A percentile compares a stretch with the other conserved stretches of the same genome.
These are phyloP conservation scores for Aspergillus sparsus DNA, from an alignment of 495 filamentous ascomycete genomes.

Conservation along the genomic window DNA sequence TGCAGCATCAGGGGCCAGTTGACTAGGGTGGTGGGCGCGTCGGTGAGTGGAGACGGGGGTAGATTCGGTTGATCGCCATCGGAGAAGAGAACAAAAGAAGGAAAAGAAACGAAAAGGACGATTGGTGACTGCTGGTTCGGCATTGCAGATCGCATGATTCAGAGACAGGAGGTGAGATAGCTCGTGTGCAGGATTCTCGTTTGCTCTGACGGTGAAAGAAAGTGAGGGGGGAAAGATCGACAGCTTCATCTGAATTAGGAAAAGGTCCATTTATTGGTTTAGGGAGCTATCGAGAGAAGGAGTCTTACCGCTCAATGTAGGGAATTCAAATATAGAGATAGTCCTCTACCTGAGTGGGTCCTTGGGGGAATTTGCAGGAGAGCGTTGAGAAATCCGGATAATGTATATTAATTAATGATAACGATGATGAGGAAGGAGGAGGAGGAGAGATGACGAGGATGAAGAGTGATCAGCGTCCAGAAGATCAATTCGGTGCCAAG, in stretches of 20 bases:
- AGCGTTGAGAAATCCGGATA: not conserved
- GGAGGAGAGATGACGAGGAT: not conserved
- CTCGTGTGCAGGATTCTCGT: not conserved
- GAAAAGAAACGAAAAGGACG: too few relatives aligned
- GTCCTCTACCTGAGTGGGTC: not conserved
- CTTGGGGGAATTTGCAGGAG: too few relatives aligned
- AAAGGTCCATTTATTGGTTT: not conserved
- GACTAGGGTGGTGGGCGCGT: too few relatives aligned
- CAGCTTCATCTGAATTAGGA: not conserved
- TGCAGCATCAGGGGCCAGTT: not conserved
- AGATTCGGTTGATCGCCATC: too few relatives aligned
- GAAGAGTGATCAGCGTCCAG: not conserved
- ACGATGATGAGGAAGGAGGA: not conserved
- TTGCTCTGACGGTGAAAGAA: not conserved
- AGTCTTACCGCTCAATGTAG: not conserved
- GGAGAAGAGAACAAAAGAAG: too few relatives aligned
- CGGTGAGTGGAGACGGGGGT: too few relatives aligned
- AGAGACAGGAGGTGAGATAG: not conserved
- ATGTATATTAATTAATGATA: not conserved
- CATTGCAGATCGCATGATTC: slow-evolving; percentile 20
- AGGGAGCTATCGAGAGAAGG: not conserved
- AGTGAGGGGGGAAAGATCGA: slow-evolving; percentile 4
- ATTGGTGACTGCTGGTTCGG: slow-evolving; percentile 1
- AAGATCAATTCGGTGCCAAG: not conserved
- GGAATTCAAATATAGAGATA: not conserved